Evolutionary conservation across 805 yeast species (phyloP), one percentile per base, ranked within the genome.

Genomic region (Metschnikowia proteae): DNA sequence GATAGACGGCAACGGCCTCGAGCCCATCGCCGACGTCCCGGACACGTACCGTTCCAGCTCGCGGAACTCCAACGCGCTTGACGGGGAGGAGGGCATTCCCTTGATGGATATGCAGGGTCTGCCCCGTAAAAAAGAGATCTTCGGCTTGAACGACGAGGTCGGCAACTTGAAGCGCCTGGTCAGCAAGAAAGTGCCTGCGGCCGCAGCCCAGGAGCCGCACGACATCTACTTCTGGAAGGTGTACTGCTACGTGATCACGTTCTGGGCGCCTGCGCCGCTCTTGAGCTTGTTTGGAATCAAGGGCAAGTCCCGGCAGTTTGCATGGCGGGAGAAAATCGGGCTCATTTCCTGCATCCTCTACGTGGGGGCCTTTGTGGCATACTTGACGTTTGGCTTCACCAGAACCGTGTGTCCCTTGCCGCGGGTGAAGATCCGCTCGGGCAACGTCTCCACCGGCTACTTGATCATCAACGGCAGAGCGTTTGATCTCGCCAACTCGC

Each of bases 281-380:
- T 68, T 90, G 59, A 71, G 70, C 38, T 65, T 87, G 38, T 86
- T 81, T 66, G 98, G 98, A 3, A 77, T 92, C 78, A 78, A 79
- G 31, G 82, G 86, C 22, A 81, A 82, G 56, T 91, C 83, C 38
- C 81, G 96, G 51, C 97, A 91, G 63, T 81, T 82, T 74, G 98
- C 98, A 0, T 94, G 99, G 99, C 79, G 99, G 61, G 99, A 94
- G 62, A 92, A 92, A 62, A 86, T 91, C 47, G 98, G 89, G 1
- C 74, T 94, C 38, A 74, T 92, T 38, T 77, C 94, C 1, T 75
- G 90, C 47, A 90, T 92, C 58, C 54, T 85, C 17, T 77, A 78
- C 56, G 69, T 87, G 40, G 97, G 94, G 47, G 81, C 88, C 0
- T 64, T 86, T 45, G 86, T 90, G 35, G 97, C 96, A 1, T 94